Conservation (phyloP, 768 basidiomycete genomes). For the Lanmaoa rubissima region DNA sequence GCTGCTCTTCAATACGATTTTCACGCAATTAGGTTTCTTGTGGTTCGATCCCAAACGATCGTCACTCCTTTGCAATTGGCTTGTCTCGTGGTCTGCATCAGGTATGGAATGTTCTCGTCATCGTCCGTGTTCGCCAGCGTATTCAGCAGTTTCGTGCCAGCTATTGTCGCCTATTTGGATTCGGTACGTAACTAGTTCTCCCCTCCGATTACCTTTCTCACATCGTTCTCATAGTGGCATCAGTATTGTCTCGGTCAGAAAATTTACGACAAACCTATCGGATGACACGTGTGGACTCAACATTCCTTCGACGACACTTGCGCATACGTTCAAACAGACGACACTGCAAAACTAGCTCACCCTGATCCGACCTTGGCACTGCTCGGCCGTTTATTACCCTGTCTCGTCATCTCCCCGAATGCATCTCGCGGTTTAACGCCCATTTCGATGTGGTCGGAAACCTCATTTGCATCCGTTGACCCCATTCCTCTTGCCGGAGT, state of each 20-base stretch:
- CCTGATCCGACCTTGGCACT: conserved; percentile 5
- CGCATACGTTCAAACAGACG: conserved; percentile 12
- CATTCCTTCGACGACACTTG: conserved; percentile 10
- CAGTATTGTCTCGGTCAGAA: conserved; percentile 12
- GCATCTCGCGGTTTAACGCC: not conserved
- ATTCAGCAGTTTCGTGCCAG: not conserved
- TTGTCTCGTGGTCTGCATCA: not conserved
- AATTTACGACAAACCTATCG: conserved; percentile 3
- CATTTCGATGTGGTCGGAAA: conserved; percentile 12
- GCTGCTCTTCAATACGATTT: not conserved
- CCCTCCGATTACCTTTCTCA: not conserved
- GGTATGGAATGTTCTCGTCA: not conserved
- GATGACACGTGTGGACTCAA: conserved; percentile 8
- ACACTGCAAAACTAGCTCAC: conserved; percentile 11
- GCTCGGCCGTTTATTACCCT: not conserved
- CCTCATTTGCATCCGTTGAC: conserved; percentile 1
- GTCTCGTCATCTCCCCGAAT: conserved; percentile 6
- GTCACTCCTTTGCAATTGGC: not conserved
- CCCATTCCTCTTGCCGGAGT: not conserved
- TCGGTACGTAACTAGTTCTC: not conserved
- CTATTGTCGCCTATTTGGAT: not conserved
- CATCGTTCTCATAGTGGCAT: not conserved
- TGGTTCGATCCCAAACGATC: not conserved
- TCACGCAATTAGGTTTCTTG: not conserved
- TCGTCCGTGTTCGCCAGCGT: too few relatives aligned